phyloP scores from a whole-genome alignment of 345 rosid genomes.

The Turnera subulata region DNA sequence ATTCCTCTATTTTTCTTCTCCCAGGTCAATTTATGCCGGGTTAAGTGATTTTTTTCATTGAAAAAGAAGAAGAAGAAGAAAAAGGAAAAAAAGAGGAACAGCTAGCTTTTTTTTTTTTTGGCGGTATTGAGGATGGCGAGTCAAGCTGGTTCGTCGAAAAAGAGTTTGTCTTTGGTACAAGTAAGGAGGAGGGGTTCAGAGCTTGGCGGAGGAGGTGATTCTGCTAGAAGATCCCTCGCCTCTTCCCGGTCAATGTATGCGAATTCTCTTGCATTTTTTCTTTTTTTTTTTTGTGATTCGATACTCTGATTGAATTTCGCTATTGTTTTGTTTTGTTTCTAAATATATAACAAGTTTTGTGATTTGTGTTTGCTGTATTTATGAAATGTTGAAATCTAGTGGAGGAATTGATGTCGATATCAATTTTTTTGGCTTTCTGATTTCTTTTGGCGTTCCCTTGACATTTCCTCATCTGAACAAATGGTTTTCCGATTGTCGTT shows the following conservation, averaged over 20 bases:
- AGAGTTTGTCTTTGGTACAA: slow-evolving; percentile 45
- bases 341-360: too few species aligned
- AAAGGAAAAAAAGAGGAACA: too few species aligned
- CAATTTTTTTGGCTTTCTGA: too few species aligned
- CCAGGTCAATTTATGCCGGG: too few species aligned
- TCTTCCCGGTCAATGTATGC: slow-evolving; percentile 62
- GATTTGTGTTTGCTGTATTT: not conserved
- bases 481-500: too few species aligned
- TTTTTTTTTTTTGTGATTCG: not conserved
- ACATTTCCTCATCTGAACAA: too few species aligned
- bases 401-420: too few species aligned
- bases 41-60: too few species aligned
- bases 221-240: slow-evolving; percentile 53
- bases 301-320: not conserved
- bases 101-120: not conserved
- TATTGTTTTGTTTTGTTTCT: not conserved
- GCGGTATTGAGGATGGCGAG: slow-evolving; percentile 50
- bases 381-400: not conserved
- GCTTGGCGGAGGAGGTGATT: slow-evolving; percentile 49
- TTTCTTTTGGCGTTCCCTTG: too few species aligned
- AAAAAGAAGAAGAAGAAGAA: too few species aligned
- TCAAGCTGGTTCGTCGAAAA: slow-evolving; percentile 71
- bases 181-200: slow-evolving; percentile 48
- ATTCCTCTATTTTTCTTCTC: too few species aligned
- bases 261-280: too few species aligned